These are phyloP conservation scores for Panus rudis DNA, from an alignment of 768 basidiomycete species.

Conservation along the genomic window DNA sequence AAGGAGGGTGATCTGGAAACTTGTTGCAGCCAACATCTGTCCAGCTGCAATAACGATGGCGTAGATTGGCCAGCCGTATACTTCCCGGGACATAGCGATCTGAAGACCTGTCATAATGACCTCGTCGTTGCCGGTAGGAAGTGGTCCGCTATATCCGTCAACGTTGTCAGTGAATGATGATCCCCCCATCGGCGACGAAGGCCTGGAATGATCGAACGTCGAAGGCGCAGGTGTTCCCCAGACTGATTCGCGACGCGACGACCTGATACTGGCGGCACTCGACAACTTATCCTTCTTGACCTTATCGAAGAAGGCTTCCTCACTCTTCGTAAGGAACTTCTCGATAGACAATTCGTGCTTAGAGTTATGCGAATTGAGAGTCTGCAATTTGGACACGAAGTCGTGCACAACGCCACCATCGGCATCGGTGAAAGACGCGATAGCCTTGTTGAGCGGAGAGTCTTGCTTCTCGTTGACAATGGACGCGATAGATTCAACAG, in stretches of 20 bases:
- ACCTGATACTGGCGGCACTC: conserved; percentile 72
- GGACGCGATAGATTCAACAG: conserved; percentile 86
- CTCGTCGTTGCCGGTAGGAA: conserved; percentile 37
- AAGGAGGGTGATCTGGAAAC: conserved; percentile 90
- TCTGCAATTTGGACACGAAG: conserved; percentile 80
- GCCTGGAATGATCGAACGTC: conserved; percentile 55
- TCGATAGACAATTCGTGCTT: conserved; percentile 90
- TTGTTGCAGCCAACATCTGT: conserved; percentile 87
- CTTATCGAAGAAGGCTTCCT: conserved; percentile 88
- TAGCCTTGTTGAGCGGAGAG: conserved; percentile 91
- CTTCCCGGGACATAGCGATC: conserved; percentile 72
- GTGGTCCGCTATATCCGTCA: conserved; percentile 41
- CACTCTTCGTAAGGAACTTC: conserved; percentile 83
- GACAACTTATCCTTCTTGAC: conserved; percentile 85
- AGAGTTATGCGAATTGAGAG: conserved; percentile 77
- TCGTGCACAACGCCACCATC: conserved; percentile 88
- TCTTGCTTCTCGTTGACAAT: conserved; percentile 88
- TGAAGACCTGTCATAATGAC: conserved; percentile 81
- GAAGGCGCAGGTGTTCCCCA: conserved; percentile 70
- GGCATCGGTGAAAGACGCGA: conserved; percentile 87
- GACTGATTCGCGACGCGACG: conserved; percentile 72
- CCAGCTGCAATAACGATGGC: conserved; percentile 83
- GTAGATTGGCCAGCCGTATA: conserved; percentile 87
- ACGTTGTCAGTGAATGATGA: neutral
- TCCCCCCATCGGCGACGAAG: conserved; percentile 23